Base-by-base conservation (phyloP, 2,329 filamentous ascomycete genomes). In the Fusarium sublunatum region DNA sequence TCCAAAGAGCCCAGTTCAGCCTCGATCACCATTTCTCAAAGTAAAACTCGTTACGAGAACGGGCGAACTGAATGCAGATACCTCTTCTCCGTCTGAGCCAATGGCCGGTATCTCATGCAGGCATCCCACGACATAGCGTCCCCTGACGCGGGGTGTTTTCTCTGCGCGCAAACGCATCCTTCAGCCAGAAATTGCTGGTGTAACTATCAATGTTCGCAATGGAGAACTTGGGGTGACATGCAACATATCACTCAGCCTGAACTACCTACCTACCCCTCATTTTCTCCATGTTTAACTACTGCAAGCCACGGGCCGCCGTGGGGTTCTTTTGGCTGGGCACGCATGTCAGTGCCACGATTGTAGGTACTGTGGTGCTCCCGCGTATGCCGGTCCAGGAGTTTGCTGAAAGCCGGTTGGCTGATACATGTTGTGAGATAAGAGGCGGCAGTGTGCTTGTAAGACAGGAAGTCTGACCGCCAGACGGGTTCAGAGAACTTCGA, bases 231-330 rank as follows among this genome's bases (percentile, higher is more conserved):
- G 44, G 31, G 38, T 36, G 51, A 34, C 39, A 48, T 35, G 26
- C 44, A 13, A 58, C 58, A 31, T 31, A 8, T 31, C 19, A 38
- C 48, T 54, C 32, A 52, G 28, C 44, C 48, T 50, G 34, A 57
- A 52, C 46, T 45, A 19, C 19, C 19, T 52, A 45, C 55, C 19
- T 59, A 61, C 68, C 67, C 68, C 68, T 71, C 68, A 61, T 19
- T 44, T 70, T 70, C 68, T 64, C 67, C 68, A 56, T 64, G 54
- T 39, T 49, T 32, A 61, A 53, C 68, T 70, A 68, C 66, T 69
- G 66, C 68, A 70, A 70, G 68, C 68, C 66, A 70, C 59, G 38
- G 51, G 46, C 52, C 51, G 61, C 40, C 51, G 56, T 60, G 58
- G 57, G 54, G 63, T 55, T 58, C 29, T 35, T 39, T 22, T 57